Evolutionary conservation across 23 red algal species (phyloP), one percentile per base, ranked within the genome.

Genomic region (Gracilaria vermiculophylla): DNA sequence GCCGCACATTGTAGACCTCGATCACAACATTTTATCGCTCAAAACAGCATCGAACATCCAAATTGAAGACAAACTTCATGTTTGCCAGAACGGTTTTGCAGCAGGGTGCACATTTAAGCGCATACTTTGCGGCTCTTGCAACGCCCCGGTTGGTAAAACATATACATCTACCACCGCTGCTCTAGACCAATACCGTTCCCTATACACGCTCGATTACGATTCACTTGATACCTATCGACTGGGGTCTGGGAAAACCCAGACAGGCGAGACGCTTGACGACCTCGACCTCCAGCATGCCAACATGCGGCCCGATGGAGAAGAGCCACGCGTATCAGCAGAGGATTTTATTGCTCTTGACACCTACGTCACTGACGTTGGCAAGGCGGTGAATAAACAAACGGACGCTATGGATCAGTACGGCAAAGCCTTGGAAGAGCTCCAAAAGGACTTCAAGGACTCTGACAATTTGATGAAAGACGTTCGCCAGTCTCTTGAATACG

Each of bases 121-220:
- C 41, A 35, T 81, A 28, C 33, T 48, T 11, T 91, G 87, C 56
- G 31, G 25, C 16, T 49, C 78, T 33, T 91, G 87, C 58, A 29
- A 33, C 5, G 3, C 54, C 8, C 64, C 41, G 19, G 55, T 91
- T 14, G 87, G 87, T 0, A 53, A 60, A 32, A 57, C 78, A 1
- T 91, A 91, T 49, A 20, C 56, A 19, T 80, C 74, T 23, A 81
- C 87, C 16, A 57, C 56, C 12, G 51, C 87, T 15, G 51, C 75
- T 31, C 75, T 80, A 9, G 87, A 91, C 39, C 33, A 40, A 23
- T 74, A 71, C 45, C 87, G 74, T 8, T 54, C 45, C 64, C 37
- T 62, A n/a, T 91, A 81, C 43, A 81, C 76, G 2, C 67, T 91
- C 35, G 62, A 80, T 44, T 76, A 57, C 47, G 60, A 73, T 27